These are phyloP conservation scores for Fusarium anthophilum DNA, from an alignment of 2,329 filamentous ascomycete genomes.

Conservation along the genomic window DNA sequence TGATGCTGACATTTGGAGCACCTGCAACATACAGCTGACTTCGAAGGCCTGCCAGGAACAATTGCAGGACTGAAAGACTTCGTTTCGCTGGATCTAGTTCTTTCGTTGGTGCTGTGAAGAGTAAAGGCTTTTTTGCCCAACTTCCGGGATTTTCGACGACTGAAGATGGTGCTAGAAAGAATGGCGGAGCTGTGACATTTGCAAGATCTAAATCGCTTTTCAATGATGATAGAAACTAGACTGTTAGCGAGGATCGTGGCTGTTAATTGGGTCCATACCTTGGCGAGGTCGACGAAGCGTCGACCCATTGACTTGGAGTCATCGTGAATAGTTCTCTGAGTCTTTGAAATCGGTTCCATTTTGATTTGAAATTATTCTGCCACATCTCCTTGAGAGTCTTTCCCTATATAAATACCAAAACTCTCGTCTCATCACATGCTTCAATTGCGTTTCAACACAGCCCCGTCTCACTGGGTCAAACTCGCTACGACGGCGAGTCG, in stretches of 20 bases:
- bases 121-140: slow-evolving; percentile 58
- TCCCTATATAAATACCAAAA: slow-evolving; percentile 2
- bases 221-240: slow-evolving; percentile 40
- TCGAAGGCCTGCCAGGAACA: slow-evolving; percentile 57
- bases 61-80: slow-evolving; percentile 57
- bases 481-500: neutral
- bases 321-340: slow-evolving; percentile 19
- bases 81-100: slow-evolving; percentile 55
- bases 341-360: slow-evolving; percentile 17
- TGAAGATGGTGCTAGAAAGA: slow-evolving; percentile 58
- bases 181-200: slow-evolving; percentile 61
- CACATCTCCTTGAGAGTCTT: rapidly evolving
- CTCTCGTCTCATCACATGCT: slow-evolving; percentile 18
- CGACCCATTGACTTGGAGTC: slow-evolving; percentile 27
- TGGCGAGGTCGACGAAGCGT: slow-evolving; percentile 28
- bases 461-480: neutral
- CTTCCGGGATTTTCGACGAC: slow-evolving; percentile 62
- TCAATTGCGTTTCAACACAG: slow-evolving; percentile 22
- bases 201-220: slow-evolving; percentile 58
- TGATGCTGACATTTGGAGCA: slow-evolving; percentile 57
- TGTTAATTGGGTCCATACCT: neutral
- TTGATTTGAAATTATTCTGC: neutral
- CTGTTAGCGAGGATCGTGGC: neutral
- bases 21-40: slow-evolving; percentile 60
- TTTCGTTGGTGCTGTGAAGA: slow-evolving; percentile 58